Conservation (phyloP, 2,329 filamentous ascomycete species). For the Claviceps sp. region DNA sequence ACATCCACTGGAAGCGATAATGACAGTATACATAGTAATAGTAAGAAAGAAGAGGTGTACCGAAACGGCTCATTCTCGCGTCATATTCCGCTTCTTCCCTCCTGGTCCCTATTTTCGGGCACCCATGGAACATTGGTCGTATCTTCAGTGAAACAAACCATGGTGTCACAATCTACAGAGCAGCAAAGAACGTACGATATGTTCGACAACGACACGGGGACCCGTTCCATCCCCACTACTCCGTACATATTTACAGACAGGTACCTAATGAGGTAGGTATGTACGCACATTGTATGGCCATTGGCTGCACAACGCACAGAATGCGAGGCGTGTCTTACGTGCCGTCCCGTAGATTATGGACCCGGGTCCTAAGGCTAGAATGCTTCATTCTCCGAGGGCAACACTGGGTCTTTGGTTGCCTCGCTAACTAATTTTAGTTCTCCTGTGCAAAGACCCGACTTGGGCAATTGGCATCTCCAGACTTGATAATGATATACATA, state of each 20-base stretch:
- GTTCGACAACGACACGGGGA: no score
- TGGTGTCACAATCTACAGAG: background rate
- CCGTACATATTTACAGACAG: no score
- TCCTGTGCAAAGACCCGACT: no score
- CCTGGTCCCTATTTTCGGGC: background rate
- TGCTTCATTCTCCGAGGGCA: background rate
- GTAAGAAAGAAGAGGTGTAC: background rate
- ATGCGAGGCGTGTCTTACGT: background rate
- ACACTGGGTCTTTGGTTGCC: no score
- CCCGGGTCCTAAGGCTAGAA: background rate
- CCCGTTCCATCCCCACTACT: no score
- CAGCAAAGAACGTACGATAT: background rate
- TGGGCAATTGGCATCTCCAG: no score
- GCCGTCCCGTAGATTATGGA: constrained; percentile 1
- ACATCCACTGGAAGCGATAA: background rate
- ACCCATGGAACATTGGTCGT: background rate
- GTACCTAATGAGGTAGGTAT: no score
- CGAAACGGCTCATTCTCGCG: background rate
- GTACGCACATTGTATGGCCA: no score
- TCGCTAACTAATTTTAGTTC: no score
- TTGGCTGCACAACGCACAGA: background rate
- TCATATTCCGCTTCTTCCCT: background rate
- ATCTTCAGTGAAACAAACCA: background rate
- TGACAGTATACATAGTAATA: background rate
- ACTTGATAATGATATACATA: no score